Conservation (phyloP, 805 yeast genomes). For the Tetrapisispora iriomotensis region DNA sequence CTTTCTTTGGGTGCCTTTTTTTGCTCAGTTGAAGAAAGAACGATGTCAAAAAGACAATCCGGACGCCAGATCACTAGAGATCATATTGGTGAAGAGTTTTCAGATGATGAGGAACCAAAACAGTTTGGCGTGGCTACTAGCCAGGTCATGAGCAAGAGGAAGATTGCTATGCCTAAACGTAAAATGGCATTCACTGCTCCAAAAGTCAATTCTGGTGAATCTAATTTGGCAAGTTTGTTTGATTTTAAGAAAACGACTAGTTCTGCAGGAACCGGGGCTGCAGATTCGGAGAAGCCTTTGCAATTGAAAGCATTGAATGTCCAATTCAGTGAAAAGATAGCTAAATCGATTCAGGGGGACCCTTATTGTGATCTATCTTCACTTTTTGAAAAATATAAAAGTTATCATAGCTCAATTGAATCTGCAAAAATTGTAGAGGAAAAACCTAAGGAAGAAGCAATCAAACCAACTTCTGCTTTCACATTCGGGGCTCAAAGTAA, state of each 20-base stretch:
- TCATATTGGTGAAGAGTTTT: conserved; percentile 17
- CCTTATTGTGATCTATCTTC: conserved; percentile 48
- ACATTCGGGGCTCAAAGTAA: background rate
- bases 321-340: conserved; percentile 43
- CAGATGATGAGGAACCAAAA: conserved; percentile 31
- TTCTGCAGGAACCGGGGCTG: background rate
- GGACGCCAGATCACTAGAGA: conserved; percentile 55
- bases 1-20: too few species aligned
- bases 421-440: conserved; percentile 3
- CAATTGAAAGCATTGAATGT: conserved; percentile 59
- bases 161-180: conserved; percentile 51
- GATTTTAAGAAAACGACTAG: conserved; percentile 6
- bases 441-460: background rate
- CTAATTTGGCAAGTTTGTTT: conserved; percentile 14
- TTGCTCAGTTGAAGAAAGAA: too few species aligned
- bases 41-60: conserved; percentile 65
- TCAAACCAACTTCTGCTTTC: background rate
- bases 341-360: conserved; percentile 32
- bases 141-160: conserved; percentile 55
- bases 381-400: conserved; percentile 47
- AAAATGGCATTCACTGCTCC: conserved; percentile 23
- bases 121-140: conserved; percentile 48
- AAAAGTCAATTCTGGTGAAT: conserved; percentile 6
- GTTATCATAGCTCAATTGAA: conserved; percentile 34
- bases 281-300: conserved; percentile 30